Percentiles rank a stretch among this genome's conserved stretches.
Evolutionary conservation across 1,284 basidiomycete genomes (phyloP).

Genomic region (Austroboletus novae-zelandiae): DNA sequence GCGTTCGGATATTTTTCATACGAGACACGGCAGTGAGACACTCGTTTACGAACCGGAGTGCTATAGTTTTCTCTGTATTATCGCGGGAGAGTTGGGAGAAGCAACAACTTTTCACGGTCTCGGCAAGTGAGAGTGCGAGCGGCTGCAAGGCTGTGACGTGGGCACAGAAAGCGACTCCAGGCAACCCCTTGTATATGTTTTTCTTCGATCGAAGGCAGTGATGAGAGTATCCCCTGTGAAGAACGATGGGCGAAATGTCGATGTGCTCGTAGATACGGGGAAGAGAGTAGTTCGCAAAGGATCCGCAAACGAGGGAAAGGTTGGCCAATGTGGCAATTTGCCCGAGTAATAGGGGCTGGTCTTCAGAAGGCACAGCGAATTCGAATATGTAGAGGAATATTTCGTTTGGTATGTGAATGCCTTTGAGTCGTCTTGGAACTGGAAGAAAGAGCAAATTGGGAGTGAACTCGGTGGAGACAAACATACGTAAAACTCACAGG

Average conservation of each 20-base stretch:
- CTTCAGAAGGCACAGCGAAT: conserved; percentile 12
- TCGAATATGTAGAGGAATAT: conserved; percentile 39
- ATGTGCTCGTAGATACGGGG: conserved; percentile 38
- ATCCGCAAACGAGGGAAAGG: conserved; percentile 36
- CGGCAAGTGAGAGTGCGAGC: conserved; percentile 18
- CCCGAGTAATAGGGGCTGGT: not conserved
- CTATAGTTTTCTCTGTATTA: not conserved
- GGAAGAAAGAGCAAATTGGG: not conserved
- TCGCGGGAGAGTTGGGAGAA: too few species aligned
- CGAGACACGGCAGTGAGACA: conserved; percentile 8
- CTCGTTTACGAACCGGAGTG: not conserved
- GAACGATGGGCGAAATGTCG: conserved; percentile 20
- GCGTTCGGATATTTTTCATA: conserved; percentile 20
- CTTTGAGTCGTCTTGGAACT: conserved; percentile 21
- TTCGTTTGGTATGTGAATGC: conserved; percentile 28
- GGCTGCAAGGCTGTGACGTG: conserved; percentile 12
- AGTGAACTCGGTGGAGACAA: not conserved
- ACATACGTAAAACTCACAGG: not conserved
- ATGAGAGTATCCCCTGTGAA: too few species aligned
- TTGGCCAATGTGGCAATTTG: conserved; percentile 4
- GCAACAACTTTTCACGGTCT: not conserved
- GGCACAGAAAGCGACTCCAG: conserved; percentile 5
- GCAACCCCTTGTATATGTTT: not conserved
- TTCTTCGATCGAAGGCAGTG: too few species aligned
- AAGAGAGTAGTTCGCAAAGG: conserved; percentile 38